Conservation (phyloP, 371 early-diverging fungal species). For the Chytridiales sp. region DNA sequence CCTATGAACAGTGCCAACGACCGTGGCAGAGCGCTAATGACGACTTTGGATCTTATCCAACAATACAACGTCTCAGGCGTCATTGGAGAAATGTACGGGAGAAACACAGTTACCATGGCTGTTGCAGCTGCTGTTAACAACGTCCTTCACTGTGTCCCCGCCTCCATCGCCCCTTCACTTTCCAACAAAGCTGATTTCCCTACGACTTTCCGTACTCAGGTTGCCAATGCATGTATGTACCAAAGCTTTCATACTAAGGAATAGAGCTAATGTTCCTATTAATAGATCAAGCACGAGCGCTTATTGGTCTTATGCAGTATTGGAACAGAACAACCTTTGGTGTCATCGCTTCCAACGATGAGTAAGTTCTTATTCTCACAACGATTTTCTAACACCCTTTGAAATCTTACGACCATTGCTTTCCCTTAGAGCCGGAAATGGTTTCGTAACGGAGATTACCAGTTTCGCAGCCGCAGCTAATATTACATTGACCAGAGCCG, state of each 20-base stretch:
- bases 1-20: constrained; percentile 4
- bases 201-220: constrained; percentile 4
- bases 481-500: background rate
- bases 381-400: background rate
- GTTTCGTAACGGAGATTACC: background rate
- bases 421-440: background rate
- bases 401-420: too few species aligned
- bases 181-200: constrained; percentile 12
- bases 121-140: background rate
- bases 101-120: constrained; percentile 7
- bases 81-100: constrained; percentile 9
- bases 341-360: constrained; percentile 1
- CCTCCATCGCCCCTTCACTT: constrained; percentile 10
- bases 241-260: too few species aligned
- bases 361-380: background rate
- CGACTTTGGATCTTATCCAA: constrained; percentile 2
- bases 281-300: background rate
- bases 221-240: background rate
- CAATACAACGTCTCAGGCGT: constrained; percentile 4
- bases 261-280: too few species aligned
- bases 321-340: constrained; percentile 5
- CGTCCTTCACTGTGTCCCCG: constrained; percentile 8
- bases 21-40: constrained; percentile 3
- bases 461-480: background rate
- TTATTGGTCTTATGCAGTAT: background rate